Percentiles rank a stretch among this genome's conserved stretches.
These are phyloP conservation scores for Lentithecium fluviatile DNA, from an alignment of 495 filamentous ascomycete genomes.

Conservation along the genomic window DNA sequence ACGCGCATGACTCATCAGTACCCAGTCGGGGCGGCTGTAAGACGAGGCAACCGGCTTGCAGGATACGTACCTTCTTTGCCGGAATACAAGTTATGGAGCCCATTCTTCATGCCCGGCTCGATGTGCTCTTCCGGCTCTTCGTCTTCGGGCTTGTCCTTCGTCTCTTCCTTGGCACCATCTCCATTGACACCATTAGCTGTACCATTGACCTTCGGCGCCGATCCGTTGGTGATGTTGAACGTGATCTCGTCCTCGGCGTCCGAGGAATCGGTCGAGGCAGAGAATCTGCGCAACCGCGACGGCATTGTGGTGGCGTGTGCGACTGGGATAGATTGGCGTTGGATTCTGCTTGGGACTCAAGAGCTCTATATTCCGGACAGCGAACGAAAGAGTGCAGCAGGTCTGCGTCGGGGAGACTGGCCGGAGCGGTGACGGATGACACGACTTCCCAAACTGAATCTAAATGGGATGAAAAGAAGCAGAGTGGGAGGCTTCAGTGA, in stretches of 20 bases:
- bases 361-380: too few relatives aligned
- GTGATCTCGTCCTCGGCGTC: conserved; percentile 17
- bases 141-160: background rate
- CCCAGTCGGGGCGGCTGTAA: too few relatives aligned
- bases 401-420: too few relatives aligned
- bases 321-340: background rate
- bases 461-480: background rate
- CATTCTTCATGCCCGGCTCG: conserved; percentile 33
- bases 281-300: background rate
- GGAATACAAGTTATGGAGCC: conserved; percentile 31
- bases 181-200: conserved; percentile 1
- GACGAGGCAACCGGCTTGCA: too few relatives aligned
- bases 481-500: background rate
- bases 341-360: background rate
- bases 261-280: background rate
- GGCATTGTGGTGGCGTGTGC: background rate
- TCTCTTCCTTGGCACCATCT: conserved; percentile 1
- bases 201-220: conserved; percentile 5
- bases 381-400: too few relatives aligned
- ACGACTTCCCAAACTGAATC: too few relatives aligned
- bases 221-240: background rate
- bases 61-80: conserved; percentile 41
- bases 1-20: too few relatives aligned
- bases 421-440: too few relatives aligned
- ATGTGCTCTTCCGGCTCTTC: conserved; percentile 11